A percentile compares a stretch with the other conserved stretches of the same genome.
These are phyloP conservation scores for Pseudozyma hubeiensis DNA, from an alignment of 1,284 basidiomycete species.

Conservation along the genomic window DNA sequence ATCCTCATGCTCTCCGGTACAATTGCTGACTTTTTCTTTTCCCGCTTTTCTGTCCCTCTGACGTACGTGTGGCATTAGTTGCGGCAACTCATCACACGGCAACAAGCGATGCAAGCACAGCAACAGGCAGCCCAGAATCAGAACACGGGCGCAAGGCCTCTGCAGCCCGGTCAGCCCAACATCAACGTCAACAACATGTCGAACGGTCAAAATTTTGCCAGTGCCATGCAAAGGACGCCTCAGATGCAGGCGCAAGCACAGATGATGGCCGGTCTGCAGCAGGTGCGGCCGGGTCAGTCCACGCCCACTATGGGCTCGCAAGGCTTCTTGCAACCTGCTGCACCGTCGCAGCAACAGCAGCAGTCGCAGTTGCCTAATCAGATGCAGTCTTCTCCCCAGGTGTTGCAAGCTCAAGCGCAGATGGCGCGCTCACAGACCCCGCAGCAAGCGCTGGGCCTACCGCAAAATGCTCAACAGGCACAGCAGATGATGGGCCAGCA, in stretches of 20 bases:
- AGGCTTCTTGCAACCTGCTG: conserved; percentile 32
- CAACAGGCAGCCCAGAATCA: conserved; percentile 51
- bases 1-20: neutral
- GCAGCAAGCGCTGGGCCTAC: conserved; percentile 22
- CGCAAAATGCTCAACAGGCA: conserved; percentile 29
- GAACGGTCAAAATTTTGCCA: conserved; percentile 49
- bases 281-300: conserved; percentile 39
- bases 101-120: conserved; percentile 54
- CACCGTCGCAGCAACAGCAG: conserved; percentile 23
- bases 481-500: conserved; percentile 34
- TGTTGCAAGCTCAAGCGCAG: conserved; percentile 30
- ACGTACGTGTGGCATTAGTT: conserved; percentile 12
- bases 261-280: conserved; percentile 53
- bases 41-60: neutral
- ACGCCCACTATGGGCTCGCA: conserved; percentile 36
- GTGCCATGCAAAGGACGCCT: conserved; percentile 49
- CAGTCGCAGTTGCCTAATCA: conserved; percentile 20
- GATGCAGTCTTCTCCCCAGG: conserved; percentile 30
- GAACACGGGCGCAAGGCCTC: conserved; percentile 32
- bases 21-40: conserved; percentile 4
- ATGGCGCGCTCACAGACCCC: conserved; percentile 23
- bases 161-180: conserved; percentile 49
- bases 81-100: conserved; percentile 49
- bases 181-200: conserved; percentile 21
- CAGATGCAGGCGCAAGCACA: conserved; percentile 54